phyloP scores from a whole-genome alignment of 768 basidiomycete species.

The Ephemerocybe angulata region DNA sequence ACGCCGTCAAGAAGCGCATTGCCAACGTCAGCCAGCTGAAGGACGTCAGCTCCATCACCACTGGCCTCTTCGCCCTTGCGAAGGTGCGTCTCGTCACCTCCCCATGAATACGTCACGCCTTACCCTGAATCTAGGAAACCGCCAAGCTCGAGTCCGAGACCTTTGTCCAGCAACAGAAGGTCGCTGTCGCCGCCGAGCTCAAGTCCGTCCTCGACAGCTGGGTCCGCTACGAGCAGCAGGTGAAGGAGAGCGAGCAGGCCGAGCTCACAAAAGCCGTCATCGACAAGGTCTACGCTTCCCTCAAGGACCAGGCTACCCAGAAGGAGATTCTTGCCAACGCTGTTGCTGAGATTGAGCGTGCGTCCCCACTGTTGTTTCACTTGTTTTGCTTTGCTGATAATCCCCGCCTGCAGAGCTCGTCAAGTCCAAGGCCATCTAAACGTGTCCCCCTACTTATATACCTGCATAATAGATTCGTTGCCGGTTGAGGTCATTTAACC shows the following conservation, averaged over 20 bases:
- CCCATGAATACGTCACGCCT: not conserved
- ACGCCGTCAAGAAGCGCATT: slow-evolving; percentile 92
- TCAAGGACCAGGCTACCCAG: slow-evolving; percentile 88
- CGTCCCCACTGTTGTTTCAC: slow-evolving; percentile 34
- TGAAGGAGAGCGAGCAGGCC: slow-evolving; percentile 94
- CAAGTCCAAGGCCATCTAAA: slow-evolving; percentile 87
- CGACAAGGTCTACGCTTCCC: slow-evolving; percentile 75
- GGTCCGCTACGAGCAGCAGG: slow-evolving; percentile 96
- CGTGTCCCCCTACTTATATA: slow-evolving; percentile 11
- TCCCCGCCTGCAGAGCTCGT: slow-evolving; percentile 61
- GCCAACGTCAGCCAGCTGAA: slow-evolving; percentile 89
- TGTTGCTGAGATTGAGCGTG: slow-evolving; percentile 89
- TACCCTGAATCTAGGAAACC: slow-evolving; percentile 68
- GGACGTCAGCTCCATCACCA: slow-evolving; percentile 89
- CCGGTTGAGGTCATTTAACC: not conserved
- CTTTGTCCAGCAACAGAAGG: slow-evolving; percentile 89
- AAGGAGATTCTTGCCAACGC: slow-evolving; percentile 76
- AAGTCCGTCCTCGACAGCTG: slow-evolving; percentile 95
- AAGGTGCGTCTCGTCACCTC: slow-evolving; percentile 50
- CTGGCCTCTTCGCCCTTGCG: slow-evolving; percentile 87
- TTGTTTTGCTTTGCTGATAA: not conserved
- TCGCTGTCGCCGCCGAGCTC: slow-evolving; percentile 80
- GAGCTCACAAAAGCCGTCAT: slow-evolving; percentile 87
- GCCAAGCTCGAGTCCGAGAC: slow-evolving; percentile 85
- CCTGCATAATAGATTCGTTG: slow-evolving; percentile 7